Evolutionary conservation across 257 asterid genomes (phyloP).

Genomic region (Echium plantagineum): DNA sequence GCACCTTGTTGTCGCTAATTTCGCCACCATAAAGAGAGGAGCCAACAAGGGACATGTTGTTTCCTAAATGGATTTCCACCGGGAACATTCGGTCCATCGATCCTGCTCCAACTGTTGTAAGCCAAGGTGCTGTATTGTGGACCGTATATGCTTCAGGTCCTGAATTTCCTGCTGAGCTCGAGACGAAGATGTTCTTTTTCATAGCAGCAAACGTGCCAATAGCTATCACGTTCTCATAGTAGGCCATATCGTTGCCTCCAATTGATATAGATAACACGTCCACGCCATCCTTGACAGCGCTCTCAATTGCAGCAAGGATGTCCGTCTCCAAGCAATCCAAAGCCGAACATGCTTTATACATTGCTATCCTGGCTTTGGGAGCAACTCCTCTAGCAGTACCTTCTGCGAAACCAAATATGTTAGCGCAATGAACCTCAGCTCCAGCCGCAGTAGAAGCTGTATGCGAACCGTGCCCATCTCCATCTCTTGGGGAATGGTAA

Average conservation of each 20-base stretch:
- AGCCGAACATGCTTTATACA: constrained; percentile 25
- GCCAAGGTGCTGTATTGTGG: constrained; percentile 32
- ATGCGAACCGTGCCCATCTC: no score
- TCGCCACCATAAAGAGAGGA: constrained; percentile 22
- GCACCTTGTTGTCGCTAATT: constrained; percentile 1
- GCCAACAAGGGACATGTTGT: constrained; percentile 16
- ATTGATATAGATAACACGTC: constrained; percentile 31
- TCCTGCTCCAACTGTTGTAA: constrained; percentile 24
- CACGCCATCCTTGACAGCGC: constrained; percentile 37
- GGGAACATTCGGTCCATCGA: constrained; percentile 26
- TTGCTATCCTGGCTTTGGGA: constrained; percentile 28
- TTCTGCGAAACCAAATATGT: no score
- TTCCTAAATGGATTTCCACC: constrained; percentile 19
- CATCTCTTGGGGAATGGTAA: constrained; percentile 1
- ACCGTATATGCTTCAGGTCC: constrained; percentile 10
- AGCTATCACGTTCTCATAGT: constrained; percentile 28
- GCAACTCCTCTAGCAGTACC: constrained; percentile 41
- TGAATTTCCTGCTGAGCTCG: constrained; percentile 30
- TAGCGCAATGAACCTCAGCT: no score
- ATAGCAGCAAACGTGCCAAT: constrained; percentile 34
- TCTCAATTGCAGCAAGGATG: constrained; percentile 41
- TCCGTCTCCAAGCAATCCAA: constrained; percentile 22
- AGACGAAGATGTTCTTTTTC: constrained; percentile 30
- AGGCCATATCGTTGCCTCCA: not conserved
- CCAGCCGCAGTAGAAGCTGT: no score